Evolutionary conservation across 108 stramenopile species (phyloP).

Genomic region (Cyclotella atomus): DNA sequence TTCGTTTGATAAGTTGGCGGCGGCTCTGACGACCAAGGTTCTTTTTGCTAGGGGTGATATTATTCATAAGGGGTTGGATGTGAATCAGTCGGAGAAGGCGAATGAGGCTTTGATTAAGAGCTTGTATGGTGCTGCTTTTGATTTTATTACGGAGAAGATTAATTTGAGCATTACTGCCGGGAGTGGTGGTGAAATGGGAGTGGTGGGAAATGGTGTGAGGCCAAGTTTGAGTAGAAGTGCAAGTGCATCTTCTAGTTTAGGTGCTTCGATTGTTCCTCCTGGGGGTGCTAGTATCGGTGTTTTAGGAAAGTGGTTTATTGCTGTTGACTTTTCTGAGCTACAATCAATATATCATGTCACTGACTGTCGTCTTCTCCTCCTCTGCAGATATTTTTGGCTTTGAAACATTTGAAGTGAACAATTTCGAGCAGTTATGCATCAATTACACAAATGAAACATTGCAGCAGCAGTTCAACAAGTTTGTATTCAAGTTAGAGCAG

Average conservation of each 20-base stretch:
- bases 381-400: conserved; percentile 97
- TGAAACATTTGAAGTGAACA: conserved; percentile 92
- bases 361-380: not conserved
- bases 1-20: conserved; percentile 48
- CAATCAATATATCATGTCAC: too few species aligned
- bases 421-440: conserved; percentile 96
- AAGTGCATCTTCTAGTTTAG: not conserved
- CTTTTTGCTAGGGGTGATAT: conserved; percentile 60
- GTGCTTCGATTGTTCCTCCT: conserved; percentile 40
- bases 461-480: conserved; percentile 95
- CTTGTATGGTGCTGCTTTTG: conserved; percentile 86
- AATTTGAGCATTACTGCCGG: conserved; percentile 53
- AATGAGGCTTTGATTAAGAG: conserved; percentile 93
- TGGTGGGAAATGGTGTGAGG: not conserved
- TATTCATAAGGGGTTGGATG: conserved; percentile 63
- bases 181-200: not conserved
- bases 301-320: conserved; percentile 34
- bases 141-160: conserved; percentile 66
- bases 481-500: conserved; percentile 91
- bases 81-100: conserved; percentile 65
- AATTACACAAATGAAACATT: conserved; percentile 96
- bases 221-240: not conserved
- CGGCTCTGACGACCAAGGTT: conserved; percentile 67
- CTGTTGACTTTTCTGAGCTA: not conserved
- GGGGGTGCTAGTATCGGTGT: conserved; percentile 54